These are phyloP conservation scores for Gautieria morchelliformis DNA, from an alignment of 768 basidiomycete species.

Conservation along the genomic window DNA sequence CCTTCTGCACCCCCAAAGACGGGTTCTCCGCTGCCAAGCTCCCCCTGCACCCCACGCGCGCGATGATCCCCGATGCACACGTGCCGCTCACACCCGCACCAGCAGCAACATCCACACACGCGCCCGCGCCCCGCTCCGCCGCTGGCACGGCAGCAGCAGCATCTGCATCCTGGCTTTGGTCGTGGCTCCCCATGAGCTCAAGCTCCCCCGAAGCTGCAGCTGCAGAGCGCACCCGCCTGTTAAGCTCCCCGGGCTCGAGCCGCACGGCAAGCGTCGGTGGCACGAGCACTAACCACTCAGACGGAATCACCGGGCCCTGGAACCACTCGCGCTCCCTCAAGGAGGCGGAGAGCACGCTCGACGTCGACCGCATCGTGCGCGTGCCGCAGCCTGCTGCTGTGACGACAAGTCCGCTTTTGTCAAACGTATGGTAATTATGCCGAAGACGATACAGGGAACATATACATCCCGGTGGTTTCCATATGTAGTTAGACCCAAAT, in stretches of 20 bases:
- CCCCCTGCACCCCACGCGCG: neutral
- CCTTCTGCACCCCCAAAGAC: constrained; percentile 14
- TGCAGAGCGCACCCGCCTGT: neutral
- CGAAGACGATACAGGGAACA: neutral
- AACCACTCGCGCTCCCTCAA: neutral
- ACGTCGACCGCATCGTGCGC: neutral
- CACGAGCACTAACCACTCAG: no score
- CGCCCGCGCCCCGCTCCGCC: no score
- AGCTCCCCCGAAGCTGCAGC: no score
- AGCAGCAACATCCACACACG: no score
- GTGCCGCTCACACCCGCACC: no score
- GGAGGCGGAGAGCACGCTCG: neutral
- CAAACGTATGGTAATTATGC: neutral
- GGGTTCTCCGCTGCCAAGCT: neutral
- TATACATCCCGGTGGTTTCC: neutral
- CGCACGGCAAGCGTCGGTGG: neutral
- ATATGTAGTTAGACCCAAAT: no score
- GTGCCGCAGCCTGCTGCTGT: neutral
- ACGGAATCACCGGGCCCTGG: neutral
- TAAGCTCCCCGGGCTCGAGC: neutral
- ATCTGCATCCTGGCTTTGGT: no score
- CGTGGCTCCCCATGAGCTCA: no score
- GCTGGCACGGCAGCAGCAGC: no score
- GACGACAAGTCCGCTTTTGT: neutral
- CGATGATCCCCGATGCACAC: neutral